Evolutionary conservation across 345 rosid genomes (phyloP), one percentile per base, ranked within the genome.

Genomic region (Linum tenue): DNA sequence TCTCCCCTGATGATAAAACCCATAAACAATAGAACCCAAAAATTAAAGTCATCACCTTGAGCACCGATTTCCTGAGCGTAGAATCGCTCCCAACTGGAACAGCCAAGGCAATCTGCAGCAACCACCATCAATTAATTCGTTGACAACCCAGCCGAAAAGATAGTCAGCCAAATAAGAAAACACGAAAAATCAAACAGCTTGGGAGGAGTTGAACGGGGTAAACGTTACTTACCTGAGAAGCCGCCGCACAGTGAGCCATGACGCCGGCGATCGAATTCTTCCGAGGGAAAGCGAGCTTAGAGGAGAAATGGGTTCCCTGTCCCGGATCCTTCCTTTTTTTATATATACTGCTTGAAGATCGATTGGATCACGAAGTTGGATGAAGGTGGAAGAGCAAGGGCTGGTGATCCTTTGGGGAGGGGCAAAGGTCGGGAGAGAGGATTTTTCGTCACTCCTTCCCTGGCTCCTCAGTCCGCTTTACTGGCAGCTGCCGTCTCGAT

Each of bases 241-340:
- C 53, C 1, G 72, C 15, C 42, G 80, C 76, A 31, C 61, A 72
- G 63, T 78, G 79, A 55, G 86, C 79, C 91, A 85, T 83, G 76
- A 67, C 65, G 9, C 37, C 5, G 0, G 55, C 51, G 51, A 48
- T n/a, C 39, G 59, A 56, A 35, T 12, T 22, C 11, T 31, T 17
- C 6, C n/a, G 3, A 5, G 5, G n/a, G 31, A 62, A 50, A 53
- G 36, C 35, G 10, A 17, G 2, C 3, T 0, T 35, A 6, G 10
- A 9, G 3, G 31, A 17, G 56, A 37, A 7, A 8, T 39, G 51
- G 70, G 8, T 66, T 2, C 44, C 39, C 53, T 6, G 14, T 6
- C 31, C 31, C 31, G 53, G 53, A 9, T 48, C 11, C 3, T 3
- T 12, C 14, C 8, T n/a, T 1, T 11, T 11, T 11, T 22, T 48